Base-by-base conservation (phyloP, 2,329 filamentous ascomycete genomes). In the Paraphaeosphaeria sporulosa region DNA sequence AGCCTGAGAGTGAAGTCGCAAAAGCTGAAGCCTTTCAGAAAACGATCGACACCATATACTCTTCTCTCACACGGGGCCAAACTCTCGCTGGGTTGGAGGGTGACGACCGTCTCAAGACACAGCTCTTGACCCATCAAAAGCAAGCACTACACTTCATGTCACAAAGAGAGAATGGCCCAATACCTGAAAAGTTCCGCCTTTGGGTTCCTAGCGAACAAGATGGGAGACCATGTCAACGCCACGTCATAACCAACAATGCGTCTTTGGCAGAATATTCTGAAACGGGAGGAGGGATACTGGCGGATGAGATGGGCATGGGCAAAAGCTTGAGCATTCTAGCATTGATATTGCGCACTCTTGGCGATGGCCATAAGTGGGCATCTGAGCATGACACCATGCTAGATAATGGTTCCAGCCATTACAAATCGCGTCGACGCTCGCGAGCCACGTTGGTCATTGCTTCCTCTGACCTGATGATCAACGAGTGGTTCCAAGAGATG, bases 241-340 rank as follows among this genome's bases (percentile, higher is more conserved):
- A 83, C 59, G 64, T 62, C 17, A 78, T 84, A 58, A 83, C 81
- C 4, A 78, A 75, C 15, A 68, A 64, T 0, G 73, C 63, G 23
- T 63, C 56, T 15, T 53, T 57, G 40, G 40, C 64, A n/a, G 59
- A 63, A 5, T 66, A 64, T 1, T 47, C 43, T 10, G 74, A 78
- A 49, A 74, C 62, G 2, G 73, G 74, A 15, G 81, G 76, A 40
- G 84, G 84, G 0, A 83, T 88, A n/a, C 65, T 88, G 1, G 85
- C 85, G 0, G 86, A 88, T 65, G 85, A 87, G 59, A 88, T 87
- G 85, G 86, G 86, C 0, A 80, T 87, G 76, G 86, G 86, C 0
- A 88, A 88, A 64, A 83, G 85, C 0, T 75, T 87, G 7, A 83
- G 83, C 2, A 81, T 84, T 0, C 77, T 87, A 10, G 81, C 84